These are phyloP conservation scores for Candida coquimbonensis DNA, from an alignment of 805 yeast species.

Conservation along the genomic window DNA sequence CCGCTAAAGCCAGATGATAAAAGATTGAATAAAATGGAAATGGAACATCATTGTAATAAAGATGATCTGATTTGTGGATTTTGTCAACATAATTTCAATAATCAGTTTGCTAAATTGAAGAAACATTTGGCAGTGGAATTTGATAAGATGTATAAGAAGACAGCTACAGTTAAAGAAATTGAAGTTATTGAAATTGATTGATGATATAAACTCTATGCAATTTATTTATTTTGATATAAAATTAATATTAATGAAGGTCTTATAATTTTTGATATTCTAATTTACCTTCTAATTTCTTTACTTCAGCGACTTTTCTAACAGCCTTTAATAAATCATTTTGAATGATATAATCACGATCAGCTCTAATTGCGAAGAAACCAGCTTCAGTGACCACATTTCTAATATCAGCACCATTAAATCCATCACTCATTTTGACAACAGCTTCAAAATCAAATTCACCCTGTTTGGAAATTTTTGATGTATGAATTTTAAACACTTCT, in stretches of 20 bases:
- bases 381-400: conserved; percentile 98
- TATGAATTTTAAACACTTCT: conserved; percentile 90
- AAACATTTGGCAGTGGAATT: conserved; percentile 35
- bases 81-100: conserved; percentile 34
- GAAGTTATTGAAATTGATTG: conserved; percentile 1
- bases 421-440: conserved; percentile 96
- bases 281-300: conserved; percentile 94
- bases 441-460: conserved; percentile 98
- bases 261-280: conserved; percentile 90
- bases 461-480: conserved; percentile 73
- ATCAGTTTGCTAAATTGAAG: conserved; percentile 37
- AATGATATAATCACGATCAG: conserved; percentile 89
- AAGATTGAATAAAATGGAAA: conserved; percentile 33
- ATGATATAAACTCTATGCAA: background rate
- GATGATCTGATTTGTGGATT: conserved; percentile 34
- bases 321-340: conserved; percentile 97
- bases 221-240: background rate
- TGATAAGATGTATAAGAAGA: conserved; percentile 2
- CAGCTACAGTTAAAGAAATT: no score
- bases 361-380: conserved; percentile 96
- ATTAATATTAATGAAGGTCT: background rate
- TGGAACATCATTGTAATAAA: conserved; percentile 28
- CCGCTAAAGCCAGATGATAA: conserved; percentile 37
- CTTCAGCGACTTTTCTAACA: conserved; percentile 93
- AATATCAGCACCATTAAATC: conserved; percentile 97